These are phyloP conservation scores for Phalaenopsis equestris DNA, from an alignment of 106 monocot species.

Conservation along the genomic window DNA sequence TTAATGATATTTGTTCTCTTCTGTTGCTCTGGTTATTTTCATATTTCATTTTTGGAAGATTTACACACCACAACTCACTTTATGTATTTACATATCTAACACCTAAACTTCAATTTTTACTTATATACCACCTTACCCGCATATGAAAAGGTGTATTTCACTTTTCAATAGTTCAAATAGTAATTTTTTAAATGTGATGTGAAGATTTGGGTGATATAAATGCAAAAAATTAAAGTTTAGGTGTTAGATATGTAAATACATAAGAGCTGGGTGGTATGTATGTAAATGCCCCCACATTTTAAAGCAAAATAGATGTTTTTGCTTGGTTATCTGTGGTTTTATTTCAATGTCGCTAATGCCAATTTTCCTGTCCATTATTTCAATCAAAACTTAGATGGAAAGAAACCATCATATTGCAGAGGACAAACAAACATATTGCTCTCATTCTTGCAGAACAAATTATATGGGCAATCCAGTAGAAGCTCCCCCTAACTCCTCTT, in stretches of 20 bases:
- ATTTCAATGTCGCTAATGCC: not conserved
- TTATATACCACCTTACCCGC: too few relatives aligned
- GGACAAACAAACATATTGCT: not conserved
- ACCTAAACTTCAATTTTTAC: too few relatives aligned
- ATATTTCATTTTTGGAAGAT: not conserved
- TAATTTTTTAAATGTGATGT: too few relatives aligned
- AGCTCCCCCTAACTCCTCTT: slow-evolving; percentile 6
- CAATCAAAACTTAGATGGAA: not conserved
- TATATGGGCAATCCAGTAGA: not conserved
- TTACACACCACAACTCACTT: too few relatives aligned
- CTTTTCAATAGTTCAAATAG: too few relatives aligned
- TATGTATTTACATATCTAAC: too few relatives aligned
- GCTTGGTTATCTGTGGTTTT: not conserved
- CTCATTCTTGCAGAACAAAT: not conserved
- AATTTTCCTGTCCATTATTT: not conserved
- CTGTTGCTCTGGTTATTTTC: not conserved
- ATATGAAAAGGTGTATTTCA: too few relatives aligned
- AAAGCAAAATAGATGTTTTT: not conserved
- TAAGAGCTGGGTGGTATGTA: too few relatives aligned
- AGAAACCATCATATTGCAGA: not conserved
- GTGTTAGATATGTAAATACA: too few relatives aligned
- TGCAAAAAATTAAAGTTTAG: too few relatives aligned
- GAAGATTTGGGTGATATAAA: too few relatives aligned
- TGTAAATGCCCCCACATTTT: too few relatives aligned
- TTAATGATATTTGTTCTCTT: not conserved